Base-by-base conservation (phyloP, 345 rosid species). In the Xanthoceras sorbifolium region DNA sequence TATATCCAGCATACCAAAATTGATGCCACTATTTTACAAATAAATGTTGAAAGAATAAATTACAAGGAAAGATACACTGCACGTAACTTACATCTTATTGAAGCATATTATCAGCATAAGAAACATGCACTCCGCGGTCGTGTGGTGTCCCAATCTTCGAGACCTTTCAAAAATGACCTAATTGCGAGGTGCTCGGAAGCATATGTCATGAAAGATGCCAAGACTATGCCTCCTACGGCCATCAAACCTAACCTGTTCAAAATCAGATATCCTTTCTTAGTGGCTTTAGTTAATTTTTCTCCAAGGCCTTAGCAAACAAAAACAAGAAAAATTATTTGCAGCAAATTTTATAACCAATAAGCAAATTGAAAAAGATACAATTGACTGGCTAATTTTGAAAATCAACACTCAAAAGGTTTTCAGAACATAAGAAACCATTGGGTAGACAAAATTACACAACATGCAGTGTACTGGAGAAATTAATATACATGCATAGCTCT, bases 181-280 rank as follows among this genome's bases (percentile, higher is more conserved):
- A 88, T 76, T 4, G 93, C 91, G 4, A 95, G 97, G 77, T 89
- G 92, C 90, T 90, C 97, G 4, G 97, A 76, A n/a, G 92, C 94
- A 74, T 95, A 90, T 62, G 97, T 88, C 98, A 95, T 95, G 89
- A 88, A 92, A 64, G 98, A 90, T 60, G 91, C 94, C 78, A 95
- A 77, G 77, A 90, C 80, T 25, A 93, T 75, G 73, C 93, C 97
- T 79, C 94, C 97, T 0, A 72, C 92, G 70, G 88, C 90, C 96
- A 95, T 93, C 87, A 92, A 77, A 34, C 97, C 98, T 68, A 95
- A 79, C 89, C 99, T 93, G 96, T 68, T 68, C 77, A 55, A 64
- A 28, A 9, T 23, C 10, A 67, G 34, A 34, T n/a, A 23, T 20
- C 14, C 9, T 9, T 26, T 26, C 52, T 40, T 60, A 23, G n/a